phyloP scores from a whole-genome alignment of 768 basidiomycete genomes.

The Agrocybe pediades region DNA sequence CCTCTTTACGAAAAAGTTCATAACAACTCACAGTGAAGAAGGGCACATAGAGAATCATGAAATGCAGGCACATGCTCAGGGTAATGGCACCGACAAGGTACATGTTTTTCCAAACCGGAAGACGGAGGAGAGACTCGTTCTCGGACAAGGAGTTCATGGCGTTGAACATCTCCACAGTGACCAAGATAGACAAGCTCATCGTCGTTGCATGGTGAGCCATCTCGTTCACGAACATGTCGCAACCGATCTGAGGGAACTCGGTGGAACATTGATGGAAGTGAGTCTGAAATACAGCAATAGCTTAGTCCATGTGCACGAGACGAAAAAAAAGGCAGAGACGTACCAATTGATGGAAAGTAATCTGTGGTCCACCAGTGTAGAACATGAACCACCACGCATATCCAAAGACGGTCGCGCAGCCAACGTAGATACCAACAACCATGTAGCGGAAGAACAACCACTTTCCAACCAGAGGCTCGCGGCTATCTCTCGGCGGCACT shows the following conservation, averaged over 20 bases:
- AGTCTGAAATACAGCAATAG: conserved; percentile 51
- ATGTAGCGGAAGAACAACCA: conserved; percentile 98
- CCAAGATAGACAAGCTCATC: conserved; percentile 94
- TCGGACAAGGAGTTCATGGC: conserved; percentile 98
- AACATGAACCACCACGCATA: conserved; percentile 99
- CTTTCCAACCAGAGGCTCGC: conserved; percentile 86
- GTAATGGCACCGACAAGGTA: conserved; percentile 89
- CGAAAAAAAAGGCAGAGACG: conserved; percentile 30
- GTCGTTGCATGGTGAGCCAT: conserved; percentile 90
- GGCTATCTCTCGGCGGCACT: conserved; percentile 86
- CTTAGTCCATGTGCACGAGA: not conserved
- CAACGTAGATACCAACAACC: conserved; percentile 92
- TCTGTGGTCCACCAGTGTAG: conserved; percentile 89
- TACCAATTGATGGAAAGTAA: conserved; percentile 91
- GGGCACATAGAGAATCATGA: conserved; percentile 95
- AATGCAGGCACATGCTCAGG: conserved; percentile 90
- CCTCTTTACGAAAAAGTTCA: conserved; percentile 5
- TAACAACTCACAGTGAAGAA: conserved; percentile 80
- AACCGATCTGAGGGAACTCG: conserved; percentile 88
- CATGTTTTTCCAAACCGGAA: conserved; percentile 94
- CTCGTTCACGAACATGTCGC: conserved; percentile 91
- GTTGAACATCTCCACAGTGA: conserved; percentile 97
- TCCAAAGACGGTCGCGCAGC: conserved; percentile 92
- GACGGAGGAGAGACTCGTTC: conserved; percentile 86
- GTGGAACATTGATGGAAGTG: conserved; percentile 93